Conservation (phyloP, 306 rosid genomes). For the Astragalus glycyphyllos region DNA sequence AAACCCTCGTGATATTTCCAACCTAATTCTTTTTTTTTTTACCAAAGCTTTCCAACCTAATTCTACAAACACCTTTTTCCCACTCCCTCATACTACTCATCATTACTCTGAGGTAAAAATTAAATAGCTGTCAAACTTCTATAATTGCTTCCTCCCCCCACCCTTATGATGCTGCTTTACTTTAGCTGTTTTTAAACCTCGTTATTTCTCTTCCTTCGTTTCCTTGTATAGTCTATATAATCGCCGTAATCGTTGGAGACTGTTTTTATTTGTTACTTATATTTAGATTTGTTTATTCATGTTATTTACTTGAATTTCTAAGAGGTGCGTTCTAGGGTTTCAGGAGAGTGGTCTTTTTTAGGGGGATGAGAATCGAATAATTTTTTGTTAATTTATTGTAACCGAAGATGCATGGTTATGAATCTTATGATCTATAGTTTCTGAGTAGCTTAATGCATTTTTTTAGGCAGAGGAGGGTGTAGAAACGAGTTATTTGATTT, state of each 20-base stretch:
- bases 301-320: not conserved
- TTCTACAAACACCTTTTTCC: not conserved
- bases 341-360: not conserved
- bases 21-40: too few species aligned
- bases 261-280: too few species aligned
- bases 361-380: not conserved
- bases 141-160: too few species aligned
- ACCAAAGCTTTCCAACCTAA: too few species aligned
- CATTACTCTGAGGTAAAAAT: too few species aligned
- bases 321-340: slow-evolving; percentile 40
- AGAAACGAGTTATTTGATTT: too few species aligned
- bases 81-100: too few species aligned
- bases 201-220: not conserved
- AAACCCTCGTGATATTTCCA: slow-evolving; percentile 56
- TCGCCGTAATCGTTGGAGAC: too few species aligned
- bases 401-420: not conserved
- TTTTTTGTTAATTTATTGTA: not conserved
- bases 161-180: slow-evolving; percentile 10
- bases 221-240: not conserved
- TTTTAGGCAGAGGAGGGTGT: not conserved
- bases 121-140: too few species aligned
- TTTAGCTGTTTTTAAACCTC: not conserved
- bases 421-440: slow-evolving; percentile 1
- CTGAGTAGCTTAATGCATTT: not conserved
- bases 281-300: too few species aligned